Evolutionary conservation across 1,284 basidiomycete species (phyloP), one percentile per base, ranked within the genome.

Genomic region (Wallemia ichthyophaga): DNA sequence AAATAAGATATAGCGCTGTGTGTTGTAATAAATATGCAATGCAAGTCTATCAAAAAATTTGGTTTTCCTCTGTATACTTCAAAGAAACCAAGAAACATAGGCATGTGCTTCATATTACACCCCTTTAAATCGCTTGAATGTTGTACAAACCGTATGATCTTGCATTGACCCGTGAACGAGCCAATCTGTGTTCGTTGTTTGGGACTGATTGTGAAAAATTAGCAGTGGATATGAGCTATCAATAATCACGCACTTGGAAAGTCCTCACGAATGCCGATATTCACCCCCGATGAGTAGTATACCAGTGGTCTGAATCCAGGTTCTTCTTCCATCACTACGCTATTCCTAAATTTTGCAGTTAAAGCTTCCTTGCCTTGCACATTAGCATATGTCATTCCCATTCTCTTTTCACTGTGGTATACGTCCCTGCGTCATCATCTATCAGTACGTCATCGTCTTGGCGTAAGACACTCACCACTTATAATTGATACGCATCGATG

Each of bases 361-460:
- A 85, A 76, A 0, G 83, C 81, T 69, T 84, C 83, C 67, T 87
- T 87, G 37, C 85, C 85, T 71, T 83, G 84, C 64, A 83, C 85
- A 63, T 82, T 85, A 1, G 85, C 85, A 65, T 86, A 87, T 63
- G 79, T 80, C 80, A 86, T 83, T 64, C 85, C 81, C 27, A 86
- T 70, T 15, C 84, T 78, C 67, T 88, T 88, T 69, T 87, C 83
- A 60, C 82, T 85, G 17, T 81, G 82, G 68, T 82, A 85, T 78
- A 85, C 79, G 66, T 86, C 85, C 83, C 83, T 83, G 64, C n/a
- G 28, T 64, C n/a, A 32, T 61, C n/a, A 21, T 21, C 5, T 21
- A 5, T 48, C 5, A 48, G 11, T 21, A 21, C 5, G 37, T 21
- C n/a, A 17, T 48, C 37, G 5, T 17, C 13, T 21, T 17, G 5